A percentile compares a stretch with the other conserved stretches of the same genome.
These are phyloP conservation scores for Pythium diclinum DNA, from an alignment of 352 stramenopile species.

Conservation along the genomic window DNA sequence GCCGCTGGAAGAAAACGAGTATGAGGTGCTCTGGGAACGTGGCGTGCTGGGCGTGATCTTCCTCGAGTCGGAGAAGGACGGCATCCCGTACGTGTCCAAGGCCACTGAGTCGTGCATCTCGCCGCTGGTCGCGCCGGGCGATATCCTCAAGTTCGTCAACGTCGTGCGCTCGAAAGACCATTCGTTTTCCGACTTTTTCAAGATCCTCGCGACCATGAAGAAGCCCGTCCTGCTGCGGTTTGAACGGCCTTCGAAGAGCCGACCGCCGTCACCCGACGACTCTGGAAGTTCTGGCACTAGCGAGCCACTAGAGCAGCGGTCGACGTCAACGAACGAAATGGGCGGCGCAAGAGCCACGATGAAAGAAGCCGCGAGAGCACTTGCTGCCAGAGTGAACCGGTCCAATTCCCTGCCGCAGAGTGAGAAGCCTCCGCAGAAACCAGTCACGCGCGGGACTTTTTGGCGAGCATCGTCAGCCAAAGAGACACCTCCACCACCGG, in stretches of 20 bases:
- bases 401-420: constrained; percentile 58
- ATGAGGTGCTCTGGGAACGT: constrained; percentile 85
- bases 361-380: constrained; percentile 28
- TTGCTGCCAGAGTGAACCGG: constrained; percentile 41
- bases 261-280: neutral
- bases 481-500: constrained; percentile 23
- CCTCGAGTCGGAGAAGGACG: constrained; percentile 80
- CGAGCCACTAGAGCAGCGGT: constrained; percentile 32
- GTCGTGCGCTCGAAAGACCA: constrained; percentile 82
- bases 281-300: neutral
- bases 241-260: constrained; percentile 35
- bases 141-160: constrained; percentile 86
- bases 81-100: constrained; percentile 85
- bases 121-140: constrained; percentile 54
- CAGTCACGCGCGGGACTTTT: constrained; percentile 45
- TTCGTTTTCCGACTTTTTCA: constrained; percentile 88
- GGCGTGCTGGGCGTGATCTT: constrained; percentile 86
- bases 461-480: constrained; percentile 48
- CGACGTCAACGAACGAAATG: constrained; percentile 36
- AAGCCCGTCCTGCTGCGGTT: constrained; percentile 86
- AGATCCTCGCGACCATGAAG: constrained; percentile 88
- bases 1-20: constrained; percentile 72
- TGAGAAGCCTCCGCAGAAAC: constrained; percentile 45
- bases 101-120: constrained; percentile 86
- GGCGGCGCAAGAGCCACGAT: constrained; percentile 20